Conservation (phyloP, 2,329 filamentous ascomycete species). For the Emmonsiellopsis sp. region DNA sequence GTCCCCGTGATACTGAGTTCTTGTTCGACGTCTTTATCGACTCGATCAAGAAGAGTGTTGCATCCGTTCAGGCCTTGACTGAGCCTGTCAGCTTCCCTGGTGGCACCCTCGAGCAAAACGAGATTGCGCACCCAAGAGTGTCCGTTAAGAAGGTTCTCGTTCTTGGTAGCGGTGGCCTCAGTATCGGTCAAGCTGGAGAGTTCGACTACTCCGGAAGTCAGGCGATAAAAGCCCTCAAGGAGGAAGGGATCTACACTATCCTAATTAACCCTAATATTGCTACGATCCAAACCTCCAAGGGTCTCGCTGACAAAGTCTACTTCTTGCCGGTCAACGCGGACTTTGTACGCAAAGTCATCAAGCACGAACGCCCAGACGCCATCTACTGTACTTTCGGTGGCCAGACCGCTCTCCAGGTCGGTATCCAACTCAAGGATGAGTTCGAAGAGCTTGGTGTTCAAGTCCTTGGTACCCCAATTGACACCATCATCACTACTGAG, state of each 20-base stretch:
- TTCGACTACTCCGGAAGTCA: conserved; percentile 98
- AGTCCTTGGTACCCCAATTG: conserved; percentile 91
- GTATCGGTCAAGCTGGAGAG: conserved; percentile 95
- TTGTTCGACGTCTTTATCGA: conserved; percentile 94
- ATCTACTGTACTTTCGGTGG: conserved; percentile 98
- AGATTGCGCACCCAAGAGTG: conserved; percentile 65
- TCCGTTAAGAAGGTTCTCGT: conserved; percentile 90
- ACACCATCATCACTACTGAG: conserved; percentile 97
- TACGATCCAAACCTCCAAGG: conserved; percentile 97
- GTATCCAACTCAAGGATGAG: conserved; percentile 95
- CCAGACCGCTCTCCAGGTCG: conserved; percentile 91
- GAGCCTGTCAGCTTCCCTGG: conserved; percentile 80
- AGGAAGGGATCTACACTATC: conserved; percentile 96
- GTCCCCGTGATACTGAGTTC: conserved; percentile 90
- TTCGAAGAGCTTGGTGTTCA: conserved; percentile 87
- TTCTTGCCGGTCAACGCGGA: conserved; percentile 95
- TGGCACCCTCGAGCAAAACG: conserved; percentile 69
- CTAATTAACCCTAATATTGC: conserved; percentile 99
- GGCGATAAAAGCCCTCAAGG: conserved; percentile 95
- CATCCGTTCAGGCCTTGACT: conserved; percentile 56
- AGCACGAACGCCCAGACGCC: conserved; percentile 86
- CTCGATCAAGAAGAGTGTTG: conserved; percentile 64
- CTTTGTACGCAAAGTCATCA: conserved; percentile 94
- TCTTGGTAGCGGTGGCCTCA: conserved; percentile 86
- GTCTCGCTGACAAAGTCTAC: conserved; percentile 95